Evolutionary conservation across 2,329 filamentous ascomycete genomes (phyloP).

Genomic region (Colletotrichum sp.): DNA sequence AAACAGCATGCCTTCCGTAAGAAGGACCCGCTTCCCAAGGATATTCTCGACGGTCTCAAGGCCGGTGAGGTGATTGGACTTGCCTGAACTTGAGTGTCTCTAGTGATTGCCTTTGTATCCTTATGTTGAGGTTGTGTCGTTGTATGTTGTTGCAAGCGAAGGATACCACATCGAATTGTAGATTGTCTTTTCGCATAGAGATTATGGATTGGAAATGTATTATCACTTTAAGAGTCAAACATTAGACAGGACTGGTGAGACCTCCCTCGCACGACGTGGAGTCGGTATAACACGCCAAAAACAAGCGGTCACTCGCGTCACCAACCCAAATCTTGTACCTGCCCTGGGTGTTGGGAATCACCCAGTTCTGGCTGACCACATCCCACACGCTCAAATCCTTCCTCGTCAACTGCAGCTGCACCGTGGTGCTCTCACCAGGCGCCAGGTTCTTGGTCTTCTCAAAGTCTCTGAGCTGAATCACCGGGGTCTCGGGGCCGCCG

Average conservation of each 20-base stretch:
- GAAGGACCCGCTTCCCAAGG: conserved; percentile 39
- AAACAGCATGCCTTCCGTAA: conserved; percentile 32
- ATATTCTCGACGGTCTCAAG: conserved; percentile 38
- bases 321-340: conserved; percentile 45
- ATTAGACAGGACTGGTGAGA: conserved; percentile 9
- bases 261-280: conserved; percentile 8
- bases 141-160: neutral
- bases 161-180: neutral
- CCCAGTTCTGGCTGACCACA: conserved; percentile 71
- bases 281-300: conserved; percentile 22
- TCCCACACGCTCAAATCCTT: conserved; percentile 80
- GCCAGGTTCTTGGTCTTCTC: conserved; percentile 66
- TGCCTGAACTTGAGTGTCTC: neutral
- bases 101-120: neutral
- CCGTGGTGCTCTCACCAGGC: conserved; percentile 54
- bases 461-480: conserved; percentile 73
- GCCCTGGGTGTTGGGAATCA: conserved; percentile 44
- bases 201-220: neutral
- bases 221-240: neutral
- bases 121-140: neutral
- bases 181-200: neutral
- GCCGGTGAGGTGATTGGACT: conserved; percentile 34
- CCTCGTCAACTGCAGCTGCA: conserved; percentile 66
- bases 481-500: conserved; percentile 63
- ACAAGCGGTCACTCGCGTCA: conserved; percentile 35